Conservation (phyloP, 2,329 filamentous ascomycete genomes). For the Lachnellula cervina region DNA sequence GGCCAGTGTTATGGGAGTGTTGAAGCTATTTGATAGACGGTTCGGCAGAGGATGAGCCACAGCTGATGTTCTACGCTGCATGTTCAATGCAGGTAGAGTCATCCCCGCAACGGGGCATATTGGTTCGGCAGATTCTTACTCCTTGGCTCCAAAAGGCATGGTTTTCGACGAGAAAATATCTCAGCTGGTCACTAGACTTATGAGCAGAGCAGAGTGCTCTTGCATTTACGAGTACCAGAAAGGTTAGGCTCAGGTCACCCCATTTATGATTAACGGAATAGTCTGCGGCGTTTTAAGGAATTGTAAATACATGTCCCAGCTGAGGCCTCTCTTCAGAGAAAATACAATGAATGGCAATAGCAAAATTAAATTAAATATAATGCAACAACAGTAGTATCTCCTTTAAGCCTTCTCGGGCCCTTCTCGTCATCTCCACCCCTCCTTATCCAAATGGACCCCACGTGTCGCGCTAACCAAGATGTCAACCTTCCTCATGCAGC, state of each 20-base stretch:
- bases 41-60: conserved; percentile 49
- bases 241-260: neutral
- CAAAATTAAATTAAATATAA: neutral
- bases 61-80: neutral
- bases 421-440: neutral
- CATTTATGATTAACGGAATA: neutral
- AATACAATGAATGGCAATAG: neutral
- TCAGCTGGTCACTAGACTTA: too few relatives aligned
- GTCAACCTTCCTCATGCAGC: conserved; percentile 6
- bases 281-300: neutral
- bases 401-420: neutral
- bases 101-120: too few relatives aligned
- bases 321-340: neutral
- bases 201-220: neutral
- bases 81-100: neutral
- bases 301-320: neutral
- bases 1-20: conserved; percentile 79
- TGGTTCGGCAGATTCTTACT: too few relatives aligned
- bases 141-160: too few relatives aligned
- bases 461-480: neutral
- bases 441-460: neutral
- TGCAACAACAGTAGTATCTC: neutral
- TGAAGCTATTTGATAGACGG: conserved; percentile 73
- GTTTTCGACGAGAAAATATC: too few relatives aligned
- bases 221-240: neutral